Conservation (phyloP, 495 filamentous ascomycete genomes). For the Talaromyces thailandensis region DNA sequence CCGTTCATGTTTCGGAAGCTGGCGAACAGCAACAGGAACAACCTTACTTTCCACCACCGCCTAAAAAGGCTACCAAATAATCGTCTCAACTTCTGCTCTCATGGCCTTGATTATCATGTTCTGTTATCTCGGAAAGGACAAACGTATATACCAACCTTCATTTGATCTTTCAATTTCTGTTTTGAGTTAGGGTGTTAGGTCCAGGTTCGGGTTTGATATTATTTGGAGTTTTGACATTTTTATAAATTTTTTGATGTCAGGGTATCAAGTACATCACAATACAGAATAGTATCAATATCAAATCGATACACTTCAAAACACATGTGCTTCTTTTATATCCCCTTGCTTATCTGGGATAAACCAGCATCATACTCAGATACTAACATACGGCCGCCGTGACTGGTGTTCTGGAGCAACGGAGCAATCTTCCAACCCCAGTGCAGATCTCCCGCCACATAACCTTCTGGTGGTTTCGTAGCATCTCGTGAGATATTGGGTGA, state of each 20-base stretch:
- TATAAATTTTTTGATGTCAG: neutral
- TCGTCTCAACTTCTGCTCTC: slow-evolving; percentile 3
- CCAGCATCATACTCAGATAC: too few relatives aligned
- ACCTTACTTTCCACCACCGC: slow-evolving; percentile 36
- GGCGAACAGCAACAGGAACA: slow-evolving; percentile 14
- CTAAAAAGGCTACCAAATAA: slow-evolving; percentile 28
- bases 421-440: too few relatives aligned
- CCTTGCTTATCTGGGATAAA: too few relatives aligned
- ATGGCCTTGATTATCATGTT: neutral
- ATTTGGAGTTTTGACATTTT: neutral
- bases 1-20: slow-evolving; percentile 9
- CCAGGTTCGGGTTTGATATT: neutral
- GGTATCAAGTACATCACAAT: neutral
- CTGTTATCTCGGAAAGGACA: neutral
- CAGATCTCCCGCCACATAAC: too few relatives aligned
- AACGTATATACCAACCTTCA: neutral
- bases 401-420: too few relatives aligned
- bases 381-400: too few relatives aligned
- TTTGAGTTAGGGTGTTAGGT: neutral
- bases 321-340: too few relatives aligned
- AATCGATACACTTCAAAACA: neutral
- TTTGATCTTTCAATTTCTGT: neutral
- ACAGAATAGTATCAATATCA: neutral
- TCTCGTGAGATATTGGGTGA: too few relatives aligned
- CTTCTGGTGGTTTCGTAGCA: too few relatives aligned